Evolutionary conservation across 768 basidiomycete genomes (phyloP), one percentile per base, ranked within the genome.

Genomic region (Mycena metata): DNA sequence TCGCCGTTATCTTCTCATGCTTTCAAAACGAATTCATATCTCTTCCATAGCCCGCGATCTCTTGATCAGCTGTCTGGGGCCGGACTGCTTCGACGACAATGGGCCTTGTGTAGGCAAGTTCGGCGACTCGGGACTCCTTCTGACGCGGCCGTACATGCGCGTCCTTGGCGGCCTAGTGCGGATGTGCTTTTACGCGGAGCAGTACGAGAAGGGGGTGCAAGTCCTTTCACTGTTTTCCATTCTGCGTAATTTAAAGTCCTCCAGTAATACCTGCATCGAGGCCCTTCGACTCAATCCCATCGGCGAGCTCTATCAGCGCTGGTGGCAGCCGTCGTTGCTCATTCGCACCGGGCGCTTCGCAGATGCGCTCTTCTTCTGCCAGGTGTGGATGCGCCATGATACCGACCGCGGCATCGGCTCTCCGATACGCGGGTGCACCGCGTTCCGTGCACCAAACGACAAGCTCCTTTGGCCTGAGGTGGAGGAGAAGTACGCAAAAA

Each of bases 21-120:
- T 46, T 33, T 23, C 43, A 30, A n/a, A 50, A 35, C 49, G n/a
- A n/a, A n/a, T n/a, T n/a, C n/a, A n/a, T n/a, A n/a, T n/a, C n/a
- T n/a, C 24, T 8, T 51, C 5, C 12, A 42, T 36, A 83, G 82
- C 80, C 7, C 77, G 77, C 45, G 59, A 41, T 7, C 49, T 72
- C 5, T 59, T 84, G 46, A 75, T 78, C 36, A 58, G 68, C 15
- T 62, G 66, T 24, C 69, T 83, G 4, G 80, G 83, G 2, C 56
- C 74, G 1, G 70, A 78, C 15, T 80, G 77, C 61, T 85, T 86
- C 66, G 77, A 82, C n/a, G 82, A 82, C 59, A 71, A 71, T 21
- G 72, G 79, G 9, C 69, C 74, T 11, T 59, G 74, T 30, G 80
- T 81, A 6, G 83, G 82, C 13, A 67, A 73, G 9, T 86, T 83